Conservation (phyloP, 2,329 filamentous ascomycete species). For the Xylaria sp. region DNA sequence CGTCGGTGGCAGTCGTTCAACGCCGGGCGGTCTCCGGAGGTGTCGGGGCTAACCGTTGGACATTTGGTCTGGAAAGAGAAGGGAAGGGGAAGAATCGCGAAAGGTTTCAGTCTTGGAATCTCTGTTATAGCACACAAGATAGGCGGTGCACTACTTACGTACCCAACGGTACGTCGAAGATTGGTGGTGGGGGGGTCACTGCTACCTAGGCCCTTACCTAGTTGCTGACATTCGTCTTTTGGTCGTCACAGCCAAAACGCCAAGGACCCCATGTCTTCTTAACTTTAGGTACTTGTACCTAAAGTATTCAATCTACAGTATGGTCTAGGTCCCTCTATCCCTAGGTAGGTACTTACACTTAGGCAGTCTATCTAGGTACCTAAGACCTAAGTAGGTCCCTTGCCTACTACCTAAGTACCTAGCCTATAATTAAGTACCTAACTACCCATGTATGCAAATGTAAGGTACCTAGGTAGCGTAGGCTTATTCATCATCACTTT, state of each 20-base stretch:
- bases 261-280: too few species aligned
- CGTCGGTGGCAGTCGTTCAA: not conserved
- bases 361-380: too few species aligned
- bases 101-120: constrained; percentile 9
- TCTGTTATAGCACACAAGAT: not conserved
- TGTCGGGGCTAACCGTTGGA: not conserved
- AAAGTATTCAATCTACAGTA: too few species aligned
- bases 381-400: not conserved
- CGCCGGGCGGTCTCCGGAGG: not conserved
- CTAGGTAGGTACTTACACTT: too few species aligned
- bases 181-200: constrained; percentile 1
- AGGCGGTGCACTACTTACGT: not conserved
- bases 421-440: not conserved
- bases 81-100: not conserved
- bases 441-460: not conserved
- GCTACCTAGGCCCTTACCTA: not conserved
- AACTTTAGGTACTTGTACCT: too few species aligned
- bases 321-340: too few species aligned
- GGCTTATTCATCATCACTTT: not conserved
- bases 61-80: not conserved
- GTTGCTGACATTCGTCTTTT: constrained; percentile 8
- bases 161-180: not conserved
- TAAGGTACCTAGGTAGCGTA: not conserved
- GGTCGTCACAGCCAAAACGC: constrained; percentile 11
- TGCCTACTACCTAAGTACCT: not conserved